Conservation (phyloP, 148 eudicot species). For the Mesembryanthemum crystallinum region DNA sequence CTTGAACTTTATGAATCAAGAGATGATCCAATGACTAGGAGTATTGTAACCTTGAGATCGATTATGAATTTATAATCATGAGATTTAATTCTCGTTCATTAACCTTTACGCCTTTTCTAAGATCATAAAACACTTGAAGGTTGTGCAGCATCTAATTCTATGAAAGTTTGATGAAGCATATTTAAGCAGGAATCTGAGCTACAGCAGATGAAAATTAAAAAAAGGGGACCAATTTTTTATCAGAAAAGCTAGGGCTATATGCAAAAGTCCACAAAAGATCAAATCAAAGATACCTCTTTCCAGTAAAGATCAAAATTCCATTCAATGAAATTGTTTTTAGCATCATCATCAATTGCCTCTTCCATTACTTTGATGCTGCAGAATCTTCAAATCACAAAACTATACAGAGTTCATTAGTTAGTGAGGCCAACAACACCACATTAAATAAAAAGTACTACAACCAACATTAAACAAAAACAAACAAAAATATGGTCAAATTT, state of each 20-base stretch:
- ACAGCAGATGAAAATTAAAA: slow-evolving; percentile 2
- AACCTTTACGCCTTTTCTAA: too few relatives aligned
- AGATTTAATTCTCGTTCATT: too few relatives aligned
- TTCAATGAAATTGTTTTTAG: neutral
- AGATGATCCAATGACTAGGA: too few relatives aligned
- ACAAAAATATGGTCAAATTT: too few relatives aligned
- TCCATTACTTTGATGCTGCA: slow-evolving; percentile 19
- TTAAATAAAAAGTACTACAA: slow-evolving; percentile 13
- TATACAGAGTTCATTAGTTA: neutral
- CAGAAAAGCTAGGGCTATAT: slow-evolving; percentile 9
- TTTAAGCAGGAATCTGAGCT: slow-evolving; percentile 13
- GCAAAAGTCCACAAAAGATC: neutral
- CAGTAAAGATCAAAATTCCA: neutral
- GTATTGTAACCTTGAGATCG: too few relatives aligned
- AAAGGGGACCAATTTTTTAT: slow-evolving; percentile 15
- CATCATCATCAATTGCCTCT: neutral
- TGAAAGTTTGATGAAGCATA: neutral
- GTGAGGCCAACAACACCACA: slow-evolving; percentile 1
- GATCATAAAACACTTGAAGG: neutral
- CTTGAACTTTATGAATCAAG: too few relatives aligned
- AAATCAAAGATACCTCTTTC: slow-evolving; percentile 20
- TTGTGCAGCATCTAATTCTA: slow-evolving; percentile 21
- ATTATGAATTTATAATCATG: too few relatives aligned
- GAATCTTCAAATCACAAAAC: slow-evolving; percentile 17
- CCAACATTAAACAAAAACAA: too few relatives aligned